A percentile compares a stretch with the other conserved stretches of the same genome.
Conservation (phyloP, 768 basidiomycete genomes). For the Mycena epipterygia region DNA sequence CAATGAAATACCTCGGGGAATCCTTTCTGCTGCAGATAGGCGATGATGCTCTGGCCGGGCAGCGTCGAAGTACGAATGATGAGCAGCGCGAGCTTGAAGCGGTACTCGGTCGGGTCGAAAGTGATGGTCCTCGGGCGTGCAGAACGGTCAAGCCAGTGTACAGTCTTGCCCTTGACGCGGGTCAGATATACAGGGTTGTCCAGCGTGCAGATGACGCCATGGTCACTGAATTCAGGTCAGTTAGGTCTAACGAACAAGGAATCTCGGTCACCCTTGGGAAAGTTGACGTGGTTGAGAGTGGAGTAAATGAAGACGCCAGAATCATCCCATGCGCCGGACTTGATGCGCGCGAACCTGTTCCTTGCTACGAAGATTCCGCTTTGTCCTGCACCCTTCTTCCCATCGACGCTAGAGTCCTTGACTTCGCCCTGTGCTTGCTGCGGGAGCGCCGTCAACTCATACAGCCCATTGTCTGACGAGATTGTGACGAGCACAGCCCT, state of each 20-base stretch:
- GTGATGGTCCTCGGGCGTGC: conserved; percentile 96
- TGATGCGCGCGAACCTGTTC: too few relatives aligned
- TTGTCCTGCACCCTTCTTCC: conserved; percentile 89
- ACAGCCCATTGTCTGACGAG: conserved; percentile 94
- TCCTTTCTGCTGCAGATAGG: conserved; percentile 97
- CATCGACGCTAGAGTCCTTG: conserved; percentile 93
- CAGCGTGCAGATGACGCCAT: conserved; percentile 98
- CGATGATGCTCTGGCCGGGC: conserved; percentile 97
- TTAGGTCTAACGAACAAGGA: conserved; percentile 17
- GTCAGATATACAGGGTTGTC: conserved; percentile 99
- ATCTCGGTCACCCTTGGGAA: conserved; percentile 82
- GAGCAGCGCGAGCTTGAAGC: conserved; percentile 96
- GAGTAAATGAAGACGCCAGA: conserved; percentile 97
- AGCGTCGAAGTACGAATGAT: conserved; percentile 96
- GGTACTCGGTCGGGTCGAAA: conserved; percentile 99
- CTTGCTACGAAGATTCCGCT: too few relatives aligned
- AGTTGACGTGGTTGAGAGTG: conserved; percentile 99
- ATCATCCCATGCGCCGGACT: conserved; percentile 99
- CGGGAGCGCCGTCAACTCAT: conserved; percentile 88
- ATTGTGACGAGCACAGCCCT: conserved; percentile 91
- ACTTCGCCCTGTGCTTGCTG: conserved; percentile 82
- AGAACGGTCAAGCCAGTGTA: conserved; percentile 95
- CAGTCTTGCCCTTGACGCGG: conserved; percentile 95
- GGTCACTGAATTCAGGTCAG: conserved; percentile 71
- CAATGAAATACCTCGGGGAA: conserved; percentile 87